Evolutionary conservation across 192 early-diverging fungal genomes (phyloP), one percentile per base, ranked within the genome.

Genomic region (Backusella liffmaniae): DNA sequence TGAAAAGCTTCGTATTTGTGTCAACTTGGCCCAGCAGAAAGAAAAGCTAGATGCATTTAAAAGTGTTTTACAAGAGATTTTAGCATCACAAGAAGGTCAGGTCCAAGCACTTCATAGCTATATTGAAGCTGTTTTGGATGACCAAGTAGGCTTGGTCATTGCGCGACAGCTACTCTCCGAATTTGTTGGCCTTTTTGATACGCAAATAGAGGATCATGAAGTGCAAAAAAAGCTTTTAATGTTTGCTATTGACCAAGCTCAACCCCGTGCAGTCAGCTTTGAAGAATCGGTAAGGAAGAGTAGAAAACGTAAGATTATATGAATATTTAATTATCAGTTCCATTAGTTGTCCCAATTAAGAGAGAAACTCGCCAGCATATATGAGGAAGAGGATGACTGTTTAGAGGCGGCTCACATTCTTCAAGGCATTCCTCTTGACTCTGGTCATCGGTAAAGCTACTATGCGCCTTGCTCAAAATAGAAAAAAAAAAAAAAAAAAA

Each of bases 341-440:
- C 3, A 29, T 56, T 80, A 89, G 87, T 90, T 96, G 7, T 93
- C 94, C 1, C 77, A 80, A 30, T 86, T 94, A 30, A 87, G 96
- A 29, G 91, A 92, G 66, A 88, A 92, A 56, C 85, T 99, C 32
- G 93, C 96, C 1, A 81, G 83, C 16, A 84, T 95, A 8, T 88
- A 91, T 66, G 92, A 94, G 51, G 77, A 84, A 12, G 88, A 94
- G 35, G 91, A 94, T 67, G 88, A 92, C 13, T 97, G 91, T 91
- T 80, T 85, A n/a, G 92, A 94, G 69, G 96, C 98, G 7, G 97
- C 97, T 8, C 87, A 84, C 74, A 88, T 92, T 30, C 87, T 99
- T 49, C 92, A 95, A 84, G 93, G 92, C 21, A 95, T 98, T 36
- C 92, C 96, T 5, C 86, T 97, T 72, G 98, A 99, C 72, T 96